phyloP scores from a whole-genome alignment of 257 asterid genomes.

The Solanum pinnatisectum region DNA sequence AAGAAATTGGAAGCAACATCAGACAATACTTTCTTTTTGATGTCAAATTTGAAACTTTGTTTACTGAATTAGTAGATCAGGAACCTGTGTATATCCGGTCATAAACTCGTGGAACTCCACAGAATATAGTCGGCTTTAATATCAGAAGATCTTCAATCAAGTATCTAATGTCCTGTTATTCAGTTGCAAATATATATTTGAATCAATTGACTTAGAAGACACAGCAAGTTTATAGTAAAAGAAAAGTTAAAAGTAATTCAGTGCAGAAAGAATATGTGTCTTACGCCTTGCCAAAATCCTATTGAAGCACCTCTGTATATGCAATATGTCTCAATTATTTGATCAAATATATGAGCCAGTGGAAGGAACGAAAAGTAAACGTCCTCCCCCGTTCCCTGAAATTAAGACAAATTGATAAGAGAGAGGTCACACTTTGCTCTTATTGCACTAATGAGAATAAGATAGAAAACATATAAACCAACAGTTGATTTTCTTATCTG shows the following conservation, averaged over 20 bases:
- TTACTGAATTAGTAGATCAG: not conserved
- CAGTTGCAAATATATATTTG: not conserved
- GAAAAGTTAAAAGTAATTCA: not conserved
- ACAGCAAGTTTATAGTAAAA: not conserved
- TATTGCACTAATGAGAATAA: not conserved
- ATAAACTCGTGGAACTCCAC: conserved; percentile 91
- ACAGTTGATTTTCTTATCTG: not conserved
- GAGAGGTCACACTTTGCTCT: not conserved
- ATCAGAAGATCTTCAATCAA: conserved; percentile 77
- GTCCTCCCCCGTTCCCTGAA: conserved; percentile 63
- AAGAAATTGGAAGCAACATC: not conserved
- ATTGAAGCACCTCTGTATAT: conserved; percentile 65
- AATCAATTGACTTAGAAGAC: not conserved
- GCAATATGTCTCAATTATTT: conserved; percentile 62
- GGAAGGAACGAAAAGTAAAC: conserved; percentile 91
- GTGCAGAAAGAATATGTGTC: conserved; percentile 3
- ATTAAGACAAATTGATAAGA: not conserved
- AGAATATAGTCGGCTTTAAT: conserved; percentile 76
- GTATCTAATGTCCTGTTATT: conserved; percentile 71
- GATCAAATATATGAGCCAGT: conserved; percentile 88
- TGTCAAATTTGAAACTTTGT: not conserved
- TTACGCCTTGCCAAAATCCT: conserved; percentile 97
- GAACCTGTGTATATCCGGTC: conserved; percentile 77
- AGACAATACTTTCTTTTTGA: not conserved
- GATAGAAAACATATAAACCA: not conserved